Evolutionary conservation across 2,329 filamentous ascomycete species (phyloP), one percentile per base, ranked within the genome.

Genomic region (Paracoccidioides brasiliensis): DNA sequence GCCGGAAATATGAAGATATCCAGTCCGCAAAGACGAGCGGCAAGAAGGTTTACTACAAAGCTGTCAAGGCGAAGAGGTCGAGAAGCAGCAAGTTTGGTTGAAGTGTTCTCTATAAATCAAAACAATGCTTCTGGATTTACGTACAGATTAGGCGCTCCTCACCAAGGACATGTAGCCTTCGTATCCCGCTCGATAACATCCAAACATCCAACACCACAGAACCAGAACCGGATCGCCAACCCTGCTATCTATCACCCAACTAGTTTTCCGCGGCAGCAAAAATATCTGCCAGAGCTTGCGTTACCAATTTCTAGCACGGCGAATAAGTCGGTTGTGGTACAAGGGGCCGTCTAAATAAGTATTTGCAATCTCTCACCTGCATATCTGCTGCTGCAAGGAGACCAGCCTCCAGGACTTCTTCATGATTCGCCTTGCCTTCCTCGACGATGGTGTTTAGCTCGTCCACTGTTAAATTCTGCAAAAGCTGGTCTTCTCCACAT

Each of bases 1-100:
- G 87, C 76, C 80, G 78, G 65, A 96, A 95, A 72, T 97, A 95
- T 71, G 78, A 81, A 56, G 84, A 91, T 56, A 88, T 97, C 52
- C 90, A 96, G 68, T 78, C 78, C 52, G 79, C 79, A 59, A 97
- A 95, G 73, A 81, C 80, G 30, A 95, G 88, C 64, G 93, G 93
- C 53, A 94, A 89, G 75, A 96, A 91, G 72, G 83, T 80, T 0
- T 86, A 88, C 64, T 97, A 96, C 76, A 91, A 91, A 67, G 85
- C 84, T 55, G 70, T 95, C 61, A 81, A 86, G 66, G 76, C 76
- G 52, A 79, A 81, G 69, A 74, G 81, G 57, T 50, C 46, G 57
- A 57, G 37, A 63, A 63, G 58, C 22, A 52, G 40, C 33, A 57
- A 56, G 38, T 56, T 55, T 53, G 57, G 58, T 41, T 60, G 43